Percentiles rank a stretch among this genome's conserved stretches.
phyloP scores from a whole-genome alignment of 1,284 basidiomycete species.

The Agroathelia rolfsii region DNA sequence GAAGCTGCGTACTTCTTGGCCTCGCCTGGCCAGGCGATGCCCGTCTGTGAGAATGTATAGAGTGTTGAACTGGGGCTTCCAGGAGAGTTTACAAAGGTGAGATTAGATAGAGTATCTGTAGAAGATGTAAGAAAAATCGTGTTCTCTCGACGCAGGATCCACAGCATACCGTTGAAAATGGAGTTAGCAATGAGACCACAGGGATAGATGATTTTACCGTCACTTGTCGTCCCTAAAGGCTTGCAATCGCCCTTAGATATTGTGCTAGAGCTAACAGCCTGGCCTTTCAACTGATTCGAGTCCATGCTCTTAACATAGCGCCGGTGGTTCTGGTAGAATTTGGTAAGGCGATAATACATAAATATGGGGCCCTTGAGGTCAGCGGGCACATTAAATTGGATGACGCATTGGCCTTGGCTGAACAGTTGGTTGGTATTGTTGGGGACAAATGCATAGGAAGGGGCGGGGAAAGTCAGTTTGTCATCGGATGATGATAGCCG shows the following conservation, averaged over 20 bases:
- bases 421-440: constrained; percentile 33
- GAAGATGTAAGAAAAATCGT: constrained; percentile 8
- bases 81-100: constrained; percentile 45
- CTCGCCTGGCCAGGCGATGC: constrained; percentile 94
- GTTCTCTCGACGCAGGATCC: constrained; percentile 1
- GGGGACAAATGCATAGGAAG: constrained; percentile 67
- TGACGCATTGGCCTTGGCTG: constrained; percentile 71
- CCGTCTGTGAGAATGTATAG: constrained; percentile 73
- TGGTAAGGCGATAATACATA: constrained; percentile 94
- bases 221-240: constrained; percentile 56
- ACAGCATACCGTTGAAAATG: constrained; percentile 80
- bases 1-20: constrained; percentile 74
- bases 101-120: constrained; percentile 71
- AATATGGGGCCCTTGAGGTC: constrained; percentile 74
- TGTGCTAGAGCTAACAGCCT: constrained; percentile 39
- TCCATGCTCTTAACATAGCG: constrained; percentile 93
- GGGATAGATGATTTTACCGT: constrained; percentile 69
- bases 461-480: constrained; percentile 29
- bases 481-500: constrained; percentile 51
- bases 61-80: constrained; percentile 35
- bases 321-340: constrained; percentile 98
- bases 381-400: constrained; percentile 78
- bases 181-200: constrained; percentile 98
- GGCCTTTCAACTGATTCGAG: constrained; percentile 78
- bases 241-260: constrained; percentile 81